Base-by-base conservation (phyloP, 163 green algal species). In the Chlamydomonas reinhardtii region DNA sequence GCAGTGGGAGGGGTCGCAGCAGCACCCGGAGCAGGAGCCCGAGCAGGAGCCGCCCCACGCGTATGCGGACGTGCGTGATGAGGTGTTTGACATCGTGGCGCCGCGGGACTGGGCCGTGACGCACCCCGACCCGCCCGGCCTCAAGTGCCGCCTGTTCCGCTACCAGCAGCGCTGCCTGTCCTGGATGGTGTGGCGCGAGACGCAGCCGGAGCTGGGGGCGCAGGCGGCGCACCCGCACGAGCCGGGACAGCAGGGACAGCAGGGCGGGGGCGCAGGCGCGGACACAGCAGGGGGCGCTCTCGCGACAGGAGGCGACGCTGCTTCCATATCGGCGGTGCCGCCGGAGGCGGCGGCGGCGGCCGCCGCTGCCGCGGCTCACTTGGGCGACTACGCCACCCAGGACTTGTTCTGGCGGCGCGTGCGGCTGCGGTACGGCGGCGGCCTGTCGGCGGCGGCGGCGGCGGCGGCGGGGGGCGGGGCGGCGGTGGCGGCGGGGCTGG, bases 141-240 rank as follows among this genome's bases (percentile, higher is more conserved):
- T 90, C 54, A 89, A 85, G 76, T 89, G 83, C 76, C 75, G 65
- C 59, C 83, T 94, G 56, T 92, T 81, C 62, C 68, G 77, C 8
- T 94, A 93, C 74, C 92, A 94, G 84, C 84, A 73, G 27, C 76
- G 90, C 8, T 84, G 86, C 0, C 73, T 94, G 34, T 76, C 90
- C 0, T 94, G 92, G 92, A 93, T 94, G 92, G 9, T 76, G 24
- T 94, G 90, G 89, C 71, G 91, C 0, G 91, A 94, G 79, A 34
- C 66, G 66, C 87, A 83, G 54, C 79, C 79, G 15, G 79, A 85
- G 79, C 68, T 77, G 39, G 43, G 12, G 20, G 15, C 6, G 4
- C 2, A 39, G 14, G 4, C 32, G 70, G 29, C 19, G 22, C 29
- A 24, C 48, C 2, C 0, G 25, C 25, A 56, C 3, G 27, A 8